Evolutionary conservation across 2,329 filamentous ascomycete genomes (phyloP).

Genomic region (Cordyceps fumosorosea): DNA sequence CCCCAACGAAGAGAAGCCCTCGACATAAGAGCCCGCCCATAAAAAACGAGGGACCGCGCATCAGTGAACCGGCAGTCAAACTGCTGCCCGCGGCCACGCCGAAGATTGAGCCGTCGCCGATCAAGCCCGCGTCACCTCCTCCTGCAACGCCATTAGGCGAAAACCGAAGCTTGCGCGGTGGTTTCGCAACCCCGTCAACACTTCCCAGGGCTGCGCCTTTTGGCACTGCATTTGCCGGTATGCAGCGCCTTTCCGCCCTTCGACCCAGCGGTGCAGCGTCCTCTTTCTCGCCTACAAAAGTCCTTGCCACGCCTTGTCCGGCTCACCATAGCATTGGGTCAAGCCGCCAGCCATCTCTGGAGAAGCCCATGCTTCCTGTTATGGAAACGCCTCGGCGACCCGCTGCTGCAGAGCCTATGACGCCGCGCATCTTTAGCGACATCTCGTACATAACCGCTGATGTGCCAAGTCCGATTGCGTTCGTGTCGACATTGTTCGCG

Average conservation of each 20-base stretch:
- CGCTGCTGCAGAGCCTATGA: not conserved
- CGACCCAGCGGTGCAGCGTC: not conserved
- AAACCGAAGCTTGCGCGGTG: not conserved
- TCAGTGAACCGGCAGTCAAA: conserved; percentile 25
- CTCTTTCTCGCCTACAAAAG: not conserved
- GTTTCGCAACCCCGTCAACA: not conserved
- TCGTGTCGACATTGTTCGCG: conserved; percentile 1
- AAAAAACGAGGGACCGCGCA: conserved; percentile 20
- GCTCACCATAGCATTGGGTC: not conserved
- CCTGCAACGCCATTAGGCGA: conserved; percentile 20
- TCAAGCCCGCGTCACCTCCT: conserved; percentile 23
- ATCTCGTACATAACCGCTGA: not conserved
- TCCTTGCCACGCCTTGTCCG: conserved; percentile 7
- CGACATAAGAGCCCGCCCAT: conserved; percentile 22
- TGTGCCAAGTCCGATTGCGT: conserved; percentile 4
- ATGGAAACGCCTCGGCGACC: not conserved
- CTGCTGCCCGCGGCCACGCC: conserved; percentile 22
- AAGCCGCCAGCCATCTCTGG: not conserved
- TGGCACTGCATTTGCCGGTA: conserved; percentile 5
- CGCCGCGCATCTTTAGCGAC: conserved; percentile 5
- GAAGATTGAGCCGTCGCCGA: conserved; percentile 23
- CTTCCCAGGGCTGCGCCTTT: conserved; percentile 3
- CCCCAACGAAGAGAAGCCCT: conserved; percentile 25
- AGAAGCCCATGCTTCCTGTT: not conserved
- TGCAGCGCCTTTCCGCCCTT: conserved; percentile 5